These are phyloP conservation scores for Kodamaea kaohsiungensis DNA, from an alignment of 805 yeast genomes.

Conservation along the genomic window DNA sequence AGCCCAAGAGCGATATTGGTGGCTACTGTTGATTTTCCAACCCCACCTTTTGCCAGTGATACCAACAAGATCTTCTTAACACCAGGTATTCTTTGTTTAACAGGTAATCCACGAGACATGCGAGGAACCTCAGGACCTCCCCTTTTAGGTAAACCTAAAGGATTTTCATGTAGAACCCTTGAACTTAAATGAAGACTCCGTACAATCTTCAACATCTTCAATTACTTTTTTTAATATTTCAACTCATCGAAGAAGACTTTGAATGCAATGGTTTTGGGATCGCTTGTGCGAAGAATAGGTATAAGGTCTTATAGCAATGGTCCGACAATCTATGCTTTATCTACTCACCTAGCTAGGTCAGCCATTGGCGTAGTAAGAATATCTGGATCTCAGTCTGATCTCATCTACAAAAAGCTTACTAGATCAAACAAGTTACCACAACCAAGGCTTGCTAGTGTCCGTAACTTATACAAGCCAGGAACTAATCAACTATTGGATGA, in stretches of 20 bases:
- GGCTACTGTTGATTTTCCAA: conserved; percentile 75
- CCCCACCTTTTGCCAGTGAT: conserved; percentile 80
- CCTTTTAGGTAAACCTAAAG: conserved; percentile 39
- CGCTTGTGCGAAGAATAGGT: neutral
- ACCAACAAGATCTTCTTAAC: conserved; percentile 65
- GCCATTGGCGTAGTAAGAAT: conserved; percentile 87
- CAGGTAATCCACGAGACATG: conserved; percentile 55
- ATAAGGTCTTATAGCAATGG: neutral
- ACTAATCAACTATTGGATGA: conserved; percentile 61
- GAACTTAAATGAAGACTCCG: neutral
- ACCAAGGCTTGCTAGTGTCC: conserved; percentile 57
- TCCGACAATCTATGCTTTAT: conserved; percentile 87
- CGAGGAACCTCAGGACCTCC: conserved; percentile 34
- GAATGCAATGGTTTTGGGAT: neutral
- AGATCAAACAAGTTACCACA: conserved; percentile 34
- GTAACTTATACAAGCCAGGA: conserved; percentile 53
- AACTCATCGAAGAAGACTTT: neutral
- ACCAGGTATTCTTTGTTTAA: conserved; percentile 55
- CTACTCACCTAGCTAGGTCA: conserved; percentile 78
- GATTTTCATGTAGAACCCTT: conserved; percentile 34
- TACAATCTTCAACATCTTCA: conserved; percentile 1
- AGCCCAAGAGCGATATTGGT: conserved; percentile 69
- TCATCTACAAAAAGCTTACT: conserved; percentile 51
- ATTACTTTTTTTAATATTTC: neutral
- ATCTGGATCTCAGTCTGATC: conserved; percentile 65